A percentile compares a stretch with the other conserved stretches of the same genome.
Conservation (phyloP, 192 early-diverging fungal species). For the Coemansia sp. region DNA sequence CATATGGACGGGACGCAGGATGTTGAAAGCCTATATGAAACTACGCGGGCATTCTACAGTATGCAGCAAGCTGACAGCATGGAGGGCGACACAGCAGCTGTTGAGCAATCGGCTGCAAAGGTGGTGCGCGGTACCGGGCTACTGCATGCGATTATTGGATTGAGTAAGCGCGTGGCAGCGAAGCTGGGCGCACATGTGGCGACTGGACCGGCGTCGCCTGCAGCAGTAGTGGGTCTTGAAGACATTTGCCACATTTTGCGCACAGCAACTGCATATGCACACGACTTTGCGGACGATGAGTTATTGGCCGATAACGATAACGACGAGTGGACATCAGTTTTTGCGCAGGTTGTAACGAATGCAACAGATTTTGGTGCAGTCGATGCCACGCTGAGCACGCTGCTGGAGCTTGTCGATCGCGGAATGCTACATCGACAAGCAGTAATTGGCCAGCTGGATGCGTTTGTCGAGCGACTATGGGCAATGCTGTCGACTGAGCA, state of each 20-base stretch:
- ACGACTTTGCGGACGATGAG: constrained; percentile 13
- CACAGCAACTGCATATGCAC: constrained; percentile 24
- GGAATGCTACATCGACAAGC: constrained; percentile 9
- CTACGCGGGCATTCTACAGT: constrained; percentile 30
- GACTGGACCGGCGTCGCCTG: background rate
- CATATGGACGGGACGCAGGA: background rate
- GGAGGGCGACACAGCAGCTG: background rate
- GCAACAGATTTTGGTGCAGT: constrained; percentile 18
- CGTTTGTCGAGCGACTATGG: constrained; percentile 62
- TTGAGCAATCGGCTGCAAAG: constrained; percentile 27
- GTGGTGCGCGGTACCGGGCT: constrained; percentile 40
- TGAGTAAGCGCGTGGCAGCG: constrained; percentile 27
- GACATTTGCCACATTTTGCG: constrained; percentile 41
- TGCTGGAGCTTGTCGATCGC: constrained; percentile 33
- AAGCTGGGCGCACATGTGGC: constrained; percentile 17
- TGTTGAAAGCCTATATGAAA: constrained; percentile 18
- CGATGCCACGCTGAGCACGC: constrained; percentile 23
- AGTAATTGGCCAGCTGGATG: constrained; percentile 2
- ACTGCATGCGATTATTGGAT: constrained; percentile 18
- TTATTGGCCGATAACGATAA: background rate
- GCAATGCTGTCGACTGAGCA: constrained; percentile 59
- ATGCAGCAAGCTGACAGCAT: constrained; percentile 9
- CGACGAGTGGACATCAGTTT: constrained; percentile 33
- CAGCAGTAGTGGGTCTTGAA: constrained; percentile 24
- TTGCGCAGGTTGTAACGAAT: constrained; percentile 17